A percentile compares a stretch with the other conserved stretches of the same genome.
These are phyloP conservation scores for Rhizopogon vesiculosus DNA, from an alignment of 768 basidiomycete species.

Conservation along the genomic window DNA sequence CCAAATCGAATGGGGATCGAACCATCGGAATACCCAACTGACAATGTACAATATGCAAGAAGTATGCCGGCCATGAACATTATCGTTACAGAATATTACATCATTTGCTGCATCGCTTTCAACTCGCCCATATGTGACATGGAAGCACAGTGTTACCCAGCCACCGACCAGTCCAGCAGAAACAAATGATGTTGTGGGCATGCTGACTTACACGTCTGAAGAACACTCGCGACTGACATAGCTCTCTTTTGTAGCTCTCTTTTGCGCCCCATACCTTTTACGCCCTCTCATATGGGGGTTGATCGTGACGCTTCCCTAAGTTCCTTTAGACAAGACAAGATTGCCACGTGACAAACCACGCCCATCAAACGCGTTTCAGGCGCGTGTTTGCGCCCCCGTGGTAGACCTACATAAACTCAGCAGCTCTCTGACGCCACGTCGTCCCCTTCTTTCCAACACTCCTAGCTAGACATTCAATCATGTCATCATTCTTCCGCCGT, in stretches of 20 bases:
- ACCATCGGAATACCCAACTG: constrained; percentile 5
- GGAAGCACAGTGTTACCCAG: background rate
- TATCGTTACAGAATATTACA: background rate
- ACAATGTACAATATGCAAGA: constrained; percentile 25
- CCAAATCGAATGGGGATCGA: background rate
- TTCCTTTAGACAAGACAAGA: background rate
- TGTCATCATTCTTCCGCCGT: constrained; percentile 21
- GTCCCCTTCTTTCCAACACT: constrained; percentile 7
- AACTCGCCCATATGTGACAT: background rate
- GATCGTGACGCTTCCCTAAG: background rate
- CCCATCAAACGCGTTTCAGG: constrained; percentile 10
- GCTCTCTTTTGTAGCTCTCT: too few relatives aligned
- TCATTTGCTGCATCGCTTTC: background rate
- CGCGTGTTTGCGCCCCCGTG: background rate
- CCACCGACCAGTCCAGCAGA: background rate
- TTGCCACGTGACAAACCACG: constrained; percentile 19
- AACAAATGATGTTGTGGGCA: too few relatives aligned
- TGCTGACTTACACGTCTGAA: background rate
- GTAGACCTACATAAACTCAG: constrained; percentile 22
- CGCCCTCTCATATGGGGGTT: too few relatives aligned
- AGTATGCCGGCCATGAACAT: constrained; percentile 1
- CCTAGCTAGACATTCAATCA: constrained; percentile 5
- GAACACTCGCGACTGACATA: background rate
- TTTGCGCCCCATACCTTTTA: too few relatives aligned
- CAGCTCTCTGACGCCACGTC: constrained; percentile 7